Base-by-base conservation (phyloP, 2,329 filamentous ascomycete genomes). In the Alternaria postmessia region DNA sequence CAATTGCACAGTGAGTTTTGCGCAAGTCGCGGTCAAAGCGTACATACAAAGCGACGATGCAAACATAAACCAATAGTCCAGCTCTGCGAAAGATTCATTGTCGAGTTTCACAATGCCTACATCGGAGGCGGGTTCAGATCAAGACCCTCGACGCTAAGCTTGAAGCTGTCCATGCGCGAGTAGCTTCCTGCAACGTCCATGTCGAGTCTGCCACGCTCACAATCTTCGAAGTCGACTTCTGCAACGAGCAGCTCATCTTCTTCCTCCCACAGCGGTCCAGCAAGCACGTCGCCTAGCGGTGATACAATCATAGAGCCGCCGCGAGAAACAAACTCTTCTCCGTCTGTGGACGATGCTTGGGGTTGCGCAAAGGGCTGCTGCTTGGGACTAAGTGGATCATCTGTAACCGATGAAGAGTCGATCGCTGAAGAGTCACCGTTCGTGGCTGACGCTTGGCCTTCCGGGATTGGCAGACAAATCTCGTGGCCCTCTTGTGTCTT, bases 221-320 rank as follows among this genome's bases (percentile, higher is more conserved):
- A 97, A 67, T 97, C 93, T 48, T 96, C 91, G 71, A 97, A 90
- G 72, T 97, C 93, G 4, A 94, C 89, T 65, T 95, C 91, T 0
- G 87, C 84, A 34, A 86, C 86, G 52, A 93, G 80, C 30, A 97
- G 76, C 0, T 87, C 83, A 56, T 89, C 81, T 54, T 94, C 89
- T 46, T 82, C 78, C 60, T 96, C 91, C 93, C 93, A 97, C 59
- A 95, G 82, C 0, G 94, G 94, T 0, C 91, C 93, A 1, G 88
- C 88, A 1, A 97, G 79, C 0, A 94, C 87, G n/a, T 94, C 87
- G 0, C 94, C 94, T 42, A 90, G 83, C 0, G 94, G 93, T 9
- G 87, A 89, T 26, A 96, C 83, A 66, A 98, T 94, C 70, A 88
- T 91, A 0, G 92, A 95, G 0, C 94, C 94, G 22, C 94, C 94